Evolutionary conservation across 164 flowering plant genomes (phyloP).

Genomic region (Magnolia sinica): DNA sequence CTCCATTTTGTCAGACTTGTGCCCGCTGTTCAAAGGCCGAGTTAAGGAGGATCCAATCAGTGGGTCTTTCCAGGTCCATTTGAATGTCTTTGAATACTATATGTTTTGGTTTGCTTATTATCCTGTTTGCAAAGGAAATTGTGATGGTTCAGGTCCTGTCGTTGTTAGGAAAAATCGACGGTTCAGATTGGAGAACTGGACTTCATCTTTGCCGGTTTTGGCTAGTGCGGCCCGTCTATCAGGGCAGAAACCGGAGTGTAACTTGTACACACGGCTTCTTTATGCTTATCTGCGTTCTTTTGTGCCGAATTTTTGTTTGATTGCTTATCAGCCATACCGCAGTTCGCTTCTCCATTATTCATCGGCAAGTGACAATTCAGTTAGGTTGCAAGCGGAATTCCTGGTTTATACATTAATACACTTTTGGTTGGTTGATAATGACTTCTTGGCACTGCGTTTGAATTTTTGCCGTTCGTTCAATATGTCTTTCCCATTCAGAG

Average conservation of each 20-base stretch:
- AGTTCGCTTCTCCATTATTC: constrained; percentile 65
- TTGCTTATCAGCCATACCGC: constrained; percentile 51
- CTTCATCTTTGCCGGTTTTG: constrained; percentile 53
- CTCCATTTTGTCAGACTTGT: constrained; percentile 44
- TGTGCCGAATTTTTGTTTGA: constrained; percentile 51
- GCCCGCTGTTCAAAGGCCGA: constrained; percentile 55
- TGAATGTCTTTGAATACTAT: constrained; percentile 83
- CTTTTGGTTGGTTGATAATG: constrained; percentile 85
- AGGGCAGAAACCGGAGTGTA: constrained; percentile 37
- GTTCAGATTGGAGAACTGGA: constrained; percentile 69
- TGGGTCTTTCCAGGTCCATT: constrained; percentile 47
- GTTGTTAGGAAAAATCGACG: constrained; percentile 26
- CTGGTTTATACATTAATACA: constrained; percentile 50
- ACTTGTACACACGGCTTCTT: constrained; percentile 55
- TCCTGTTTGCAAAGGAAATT: constrained; percentile 67
- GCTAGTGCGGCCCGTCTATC: constrained; percentile 25
- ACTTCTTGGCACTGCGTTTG: constrained; percentile 65
- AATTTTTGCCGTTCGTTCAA: constrained; percentile 48
- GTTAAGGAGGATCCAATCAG: constrained; percentile 42
- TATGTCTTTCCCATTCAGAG: constrained; percentile 38
- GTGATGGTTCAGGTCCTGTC: constrained; percentile 26
- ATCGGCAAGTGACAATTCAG: constrained; percentile 38
- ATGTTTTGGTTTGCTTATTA: constrained; percentile 92
- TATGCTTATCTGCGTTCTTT: constrained; percentile 62
- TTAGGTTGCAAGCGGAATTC: constrained; percentile 50